A percentile compares a stretch with the other conserved stretches of the same genome.
Conservation (phyloP, 148 eudicot genomes). For the Heliamphora exappendiculata region DNA sequence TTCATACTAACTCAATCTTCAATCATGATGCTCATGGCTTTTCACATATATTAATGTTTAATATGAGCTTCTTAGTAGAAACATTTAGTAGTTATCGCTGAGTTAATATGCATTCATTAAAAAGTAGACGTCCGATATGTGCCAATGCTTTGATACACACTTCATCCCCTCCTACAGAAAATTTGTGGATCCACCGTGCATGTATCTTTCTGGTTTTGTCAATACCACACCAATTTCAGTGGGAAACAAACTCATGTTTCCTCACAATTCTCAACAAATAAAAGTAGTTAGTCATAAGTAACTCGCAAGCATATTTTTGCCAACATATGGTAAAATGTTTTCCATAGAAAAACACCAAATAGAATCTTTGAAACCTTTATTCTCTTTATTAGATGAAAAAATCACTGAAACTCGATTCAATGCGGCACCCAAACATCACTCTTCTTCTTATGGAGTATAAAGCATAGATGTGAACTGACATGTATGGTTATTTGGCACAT, state of each 20-base stretch:
- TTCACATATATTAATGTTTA: too few species aligned
- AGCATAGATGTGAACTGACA: not conserved
- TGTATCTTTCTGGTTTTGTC: too few species aligned
- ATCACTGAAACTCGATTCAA: not conserved
- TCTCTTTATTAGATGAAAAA: not conserved
- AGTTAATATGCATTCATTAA: not conserved
- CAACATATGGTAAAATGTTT: not conserved
- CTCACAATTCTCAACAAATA: not conserved
- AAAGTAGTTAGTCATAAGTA: not conserved
- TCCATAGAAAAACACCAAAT: not conserved
- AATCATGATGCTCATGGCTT: too few species aligned
- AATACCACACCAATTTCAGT: not conserved
- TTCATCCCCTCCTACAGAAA: too few species aligned
- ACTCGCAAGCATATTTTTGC: not conserved
- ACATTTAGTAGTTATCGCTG: too few species aligned
- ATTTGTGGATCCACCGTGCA: too few species aligned
- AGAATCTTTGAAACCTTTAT: not conserved
- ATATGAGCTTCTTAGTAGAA: too few species aligned
- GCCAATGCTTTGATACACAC: too few species aligned
- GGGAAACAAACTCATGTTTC: not conserved
- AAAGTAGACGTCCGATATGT: too few species aligned
- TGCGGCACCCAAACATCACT: not conserved
- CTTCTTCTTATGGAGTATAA: not conserved
- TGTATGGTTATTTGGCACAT: not conserved
- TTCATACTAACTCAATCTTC: too few species aligned